Base-by-base conservation (phyloP, 1,284 basidiomycete species). In the Chalciporus sp. region DNA sequence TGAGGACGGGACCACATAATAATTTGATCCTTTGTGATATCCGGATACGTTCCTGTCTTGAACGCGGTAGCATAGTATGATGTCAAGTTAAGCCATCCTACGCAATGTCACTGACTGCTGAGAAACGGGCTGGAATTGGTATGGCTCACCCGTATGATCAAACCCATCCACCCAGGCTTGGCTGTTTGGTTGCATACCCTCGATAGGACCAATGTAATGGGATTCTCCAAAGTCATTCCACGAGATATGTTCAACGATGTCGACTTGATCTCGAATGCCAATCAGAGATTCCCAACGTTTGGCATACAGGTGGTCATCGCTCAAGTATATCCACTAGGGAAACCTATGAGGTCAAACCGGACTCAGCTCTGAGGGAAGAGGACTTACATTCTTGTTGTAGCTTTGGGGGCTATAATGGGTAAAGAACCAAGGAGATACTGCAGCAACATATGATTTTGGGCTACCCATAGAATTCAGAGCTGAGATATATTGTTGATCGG, bases 381-480 rank as follows among this genome's bases (percentile, higher is more conserved):
- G 16, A 68, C 81, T 61, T 57, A 90, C 90, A 70, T 94, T 93
- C 75, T 94, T 94, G 76, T 93, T 85, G 71, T 83, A 92, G 0
- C 80, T 76, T 41, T 86, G 67, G 4, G 76, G 71, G 28, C 81
- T 74, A 62, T 86, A 90, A 61, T 90, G 88, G 8, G 91, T 92
- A 76, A 87, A 94, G 77, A 94, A 94, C 80, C 82, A 85, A 43
- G 88, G 84, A 14, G 86, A 84, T 26, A 88, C 80, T 20, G 80
- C 71, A 20, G 75, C 77, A 50, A 67, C 60, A 35, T 66, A 68
- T 5, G 58, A 58, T 51, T 67, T 67, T 26, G 70, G 63, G 4
- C 53, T 58, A 26, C 62, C 59, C 41, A 73, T 61, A 12, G 63
- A 55, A n/a, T 57, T 40, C 52, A 84, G 68, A 4, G 67, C 72